Base-by-base conservation (phyloP, 345 rosid genomes). In the Populus ilicifolia region DNA sequence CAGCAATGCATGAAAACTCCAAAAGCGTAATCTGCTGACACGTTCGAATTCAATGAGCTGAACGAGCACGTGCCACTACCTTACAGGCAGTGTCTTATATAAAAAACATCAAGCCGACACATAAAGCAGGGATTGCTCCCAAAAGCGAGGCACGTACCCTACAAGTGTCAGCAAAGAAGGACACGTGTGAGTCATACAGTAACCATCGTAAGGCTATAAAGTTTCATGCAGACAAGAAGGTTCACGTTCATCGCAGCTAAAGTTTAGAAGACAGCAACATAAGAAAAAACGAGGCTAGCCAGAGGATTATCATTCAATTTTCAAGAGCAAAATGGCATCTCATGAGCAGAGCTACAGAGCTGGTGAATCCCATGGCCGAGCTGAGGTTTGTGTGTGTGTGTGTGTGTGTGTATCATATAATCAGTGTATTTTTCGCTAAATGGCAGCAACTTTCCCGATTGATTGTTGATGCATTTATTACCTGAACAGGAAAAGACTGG, bases 351-450 rank as follows among this genome's bases (percentile, higher is more conserved):
- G 79, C 80, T 88, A 74, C 87, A 71, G 52, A 69, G 92, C 94
- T 14, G 89, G 97, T 79, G 86, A 86, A 77, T 82, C 87, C 74
- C 83, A 79, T 74, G 91, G 91, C 83, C 87, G 83, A 77, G n/a
- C n/a, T n/a, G n/a, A n/a, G n/a, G n/a, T n/a, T n/a, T n/a, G n/a
- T n/a, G n/a, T n/a, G n/a, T n/a, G n/a, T n/a, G n/a, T n/a, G n/a
- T n/a, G n/a, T n/a, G n/a, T n/a, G n/a, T n/a, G n/a, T n/a, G n/a
- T n/a, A n/a, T n/a, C 20, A 14, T 44, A 11, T 0, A 23, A 30
- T 30, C 4, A 46, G 5, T 13, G 13, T 46, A 14, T 46, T 46
- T 44, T 14, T 46, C 17, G 50, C 18, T 13, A 13, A 46, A 12
- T 46, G 50, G 50, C 50, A 46, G 50, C 50, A 4, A 46, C 16